phyloP scores from a whole-genome alignment of 1,284 basidiomycete genomes.

The Vanrija sp. region DNA sequence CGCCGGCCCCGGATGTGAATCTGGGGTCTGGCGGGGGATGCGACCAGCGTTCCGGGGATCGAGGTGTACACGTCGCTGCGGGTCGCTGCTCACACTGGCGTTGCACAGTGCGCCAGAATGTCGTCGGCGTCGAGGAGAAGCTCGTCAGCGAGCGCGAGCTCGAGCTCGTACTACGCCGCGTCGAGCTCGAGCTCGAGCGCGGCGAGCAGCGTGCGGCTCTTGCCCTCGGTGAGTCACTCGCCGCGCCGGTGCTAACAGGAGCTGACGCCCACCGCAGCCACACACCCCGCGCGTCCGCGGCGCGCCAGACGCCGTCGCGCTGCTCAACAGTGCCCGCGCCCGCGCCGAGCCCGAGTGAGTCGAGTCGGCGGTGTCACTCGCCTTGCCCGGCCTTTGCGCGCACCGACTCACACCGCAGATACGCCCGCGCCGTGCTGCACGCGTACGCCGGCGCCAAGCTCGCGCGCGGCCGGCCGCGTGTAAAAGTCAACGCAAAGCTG shows the following conservation, averaged over 20 bases:
- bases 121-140: no score
- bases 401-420: not conserved
- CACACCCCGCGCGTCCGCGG: not conserved
- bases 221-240: not conserved
- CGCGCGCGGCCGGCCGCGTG: slow-evolving; percentile 21
- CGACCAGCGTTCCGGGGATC: no score
- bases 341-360: slow-evolving; percentile 12
- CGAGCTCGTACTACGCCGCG: no score
- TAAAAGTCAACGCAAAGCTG: slow-evolving; percentile 33
- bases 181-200: no score
- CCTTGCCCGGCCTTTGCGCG: no score
- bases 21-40: no score
- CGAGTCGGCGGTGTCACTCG: not conserved
- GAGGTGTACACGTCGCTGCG: no score
- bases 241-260: no score
- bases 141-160: no score
- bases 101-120: no score
- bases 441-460: slow-evolving; percentile 16
- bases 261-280: not conserved
- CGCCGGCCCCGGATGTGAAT: no score
- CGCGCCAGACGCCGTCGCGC: not conserved
- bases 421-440: slow-evolving; percentile 13
- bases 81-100: no score
- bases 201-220: not conserved
- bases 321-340: slow-evolving; percentile 13